Evolutionary conservation across 2,329 filamentous ascomycete genomes (phyloP).

Genomic region (Fusarium begoniae): DNA sequence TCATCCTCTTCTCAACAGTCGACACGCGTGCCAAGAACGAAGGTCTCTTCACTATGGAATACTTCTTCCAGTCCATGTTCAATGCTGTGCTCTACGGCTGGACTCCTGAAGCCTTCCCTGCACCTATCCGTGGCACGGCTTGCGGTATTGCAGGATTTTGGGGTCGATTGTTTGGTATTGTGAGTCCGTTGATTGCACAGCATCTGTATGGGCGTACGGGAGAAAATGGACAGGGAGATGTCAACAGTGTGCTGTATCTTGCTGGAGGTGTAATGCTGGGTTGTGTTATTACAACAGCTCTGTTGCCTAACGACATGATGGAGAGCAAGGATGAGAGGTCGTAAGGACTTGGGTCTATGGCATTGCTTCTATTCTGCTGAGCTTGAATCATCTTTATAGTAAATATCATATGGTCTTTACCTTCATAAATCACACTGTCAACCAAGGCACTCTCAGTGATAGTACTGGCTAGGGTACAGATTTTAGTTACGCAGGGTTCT

Average conservation of each 20-base stretch:
- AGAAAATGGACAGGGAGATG: constrained; percentile 45
- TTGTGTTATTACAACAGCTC: constrained; percentile 59
- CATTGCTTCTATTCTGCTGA: background rate
- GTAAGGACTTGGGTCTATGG: background rate
- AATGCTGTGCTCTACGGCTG: constrained; percentile 52
- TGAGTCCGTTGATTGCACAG: constrained; percentile 65
- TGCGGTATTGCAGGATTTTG: constrained; percentile 67
- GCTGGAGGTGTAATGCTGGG: constrained; percentile 64
- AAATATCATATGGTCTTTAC: background rate
- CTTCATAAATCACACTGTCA: background rate
- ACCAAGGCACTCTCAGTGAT: background rate
- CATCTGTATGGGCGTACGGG: constrained; percentile 48
- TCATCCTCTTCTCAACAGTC: constrained; percentile 56
- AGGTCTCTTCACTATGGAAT: constrained; percentile 54
- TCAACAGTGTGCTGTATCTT: constrained; percentile 64
- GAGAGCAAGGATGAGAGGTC: constrained; percentile 46
- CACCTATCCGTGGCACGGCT: constrained; percentile 63
- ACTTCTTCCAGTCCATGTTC: constrained; percentile 55
- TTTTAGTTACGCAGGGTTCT: background rate
- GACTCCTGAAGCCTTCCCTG: constrained; percentile 67
- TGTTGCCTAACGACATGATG: constrained; percentile 55
- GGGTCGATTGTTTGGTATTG: constrained; percentile 66
- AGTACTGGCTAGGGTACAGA: background rate
- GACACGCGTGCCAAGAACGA: constrained; percentile 50
- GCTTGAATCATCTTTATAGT: background rate